Evolutionary conservation across 2,329 filamentous ascomycete species (phyloP).

Genomic region (Pseudogymnoascus destructans): DNA sequence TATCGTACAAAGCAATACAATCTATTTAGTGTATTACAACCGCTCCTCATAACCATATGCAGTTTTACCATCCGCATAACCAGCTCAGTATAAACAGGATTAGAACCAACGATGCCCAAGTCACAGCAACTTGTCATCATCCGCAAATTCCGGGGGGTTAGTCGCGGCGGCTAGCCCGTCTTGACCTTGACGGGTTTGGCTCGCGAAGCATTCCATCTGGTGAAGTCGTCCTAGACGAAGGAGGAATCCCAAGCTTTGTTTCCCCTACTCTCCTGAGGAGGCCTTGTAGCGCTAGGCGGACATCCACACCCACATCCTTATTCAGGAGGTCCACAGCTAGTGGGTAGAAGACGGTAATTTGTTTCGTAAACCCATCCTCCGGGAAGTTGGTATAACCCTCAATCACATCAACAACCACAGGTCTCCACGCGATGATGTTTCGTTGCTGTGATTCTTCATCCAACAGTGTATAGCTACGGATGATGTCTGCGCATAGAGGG

Average conservation of each 20-base stretch:
- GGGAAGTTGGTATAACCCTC: slow-evolving; percentile 86
- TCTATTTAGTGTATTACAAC: slow-evolving; percentile 3
- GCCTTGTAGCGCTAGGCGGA: slow-evolving; percentile 64
- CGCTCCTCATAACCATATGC: slow-evolving; percentile 3
- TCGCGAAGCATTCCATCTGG: slow-evolving; percentile 1
- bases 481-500: slow-evolving; percentile 89
- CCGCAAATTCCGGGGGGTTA: neutral
- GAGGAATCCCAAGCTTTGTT: slow-evolving; percentile 39
- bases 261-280: slow-evolving; percentile 77
- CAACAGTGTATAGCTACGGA: slow-evolving; percentile 68
- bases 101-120: neutral
- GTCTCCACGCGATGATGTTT: slow-evolving; percentile 94
- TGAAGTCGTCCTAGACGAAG: slow-evolving; percentile 13
- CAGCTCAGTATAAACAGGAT: neutral
- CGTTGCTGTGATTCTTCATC: slow-evolving; percentile 95
- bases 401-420: slow-evolving; percentile 91
- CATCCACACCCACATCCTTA: slow-evolving; percentile 67
- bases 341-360: slow-evolving; percentile 76
- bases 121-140: neutral
- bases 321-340: slow-evolving; percentile 69
- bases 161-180: slow-evolving; percentile 4
- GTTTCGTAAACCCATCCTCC: slow-evolving; percentile 60
- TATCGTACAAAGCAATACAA: slow-evolving; percentile 7
- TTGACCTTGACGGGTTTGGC: neutral
- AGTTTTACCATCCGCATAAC: slow-evolving; percentile 5